Conservation (phyloP, 108 stramenopile species). For the Skeletonema potamos region DNA sequence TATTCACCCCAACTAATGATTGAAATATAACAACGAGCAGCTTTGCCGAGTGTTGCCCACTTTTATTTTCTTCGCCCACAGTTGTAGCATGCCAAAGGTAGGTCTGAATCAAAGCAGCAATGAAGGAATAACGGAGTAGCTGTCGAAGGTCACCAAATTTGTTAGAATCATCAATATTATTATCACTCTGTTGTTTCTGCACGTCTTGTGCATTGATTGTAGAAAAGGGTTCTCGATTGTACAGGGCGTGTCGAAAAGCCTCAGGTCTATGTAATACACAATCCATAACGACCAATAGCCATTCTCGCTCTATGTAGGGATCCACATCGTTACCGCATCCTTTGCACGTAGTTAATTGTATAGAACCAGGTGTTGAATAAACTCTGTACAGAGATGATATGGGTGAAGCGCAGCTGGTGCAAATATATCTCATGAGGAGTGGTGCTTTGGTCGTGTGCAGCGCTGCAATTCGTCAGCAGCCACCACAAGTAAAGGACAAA, state of each 20-base stretch:
- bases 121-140: not conserved
- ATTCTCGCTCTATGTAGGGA: slow-evolving; percentile 74
- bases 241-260: slow-evolving; percentile 68
- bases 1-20: not conserved
- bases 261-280: slow-evolving; percentile 55
- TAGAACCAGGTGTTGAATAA: slow-evolving; percentile 36
- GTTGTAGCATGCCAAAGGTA: slow-evolving; percentile 8
- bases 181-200: not conserved
- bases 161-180: not conserved
- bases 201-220: not conserved
- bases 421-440: slow-evolving; percentile 6
- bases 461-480: not conserved
- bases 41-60: not conserved
- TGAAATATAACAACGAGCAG: not conserved
- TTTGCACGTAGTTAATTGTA: slow-evolving; percentile 27
- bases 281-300: slow-evolving; percentile 60
- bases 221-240: slow-evolving; percentile 35
- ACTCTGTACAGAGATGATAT: slow-evolving; percentile 30
- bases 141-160: not conserved
- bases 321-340: slow-evolving; percentile 46
- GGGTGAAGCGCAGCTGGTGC: slow-evolving; percentile 32
- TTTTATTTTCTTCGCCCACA: not conserved
- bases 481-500: too few species aligned
- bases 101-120: not conserved
- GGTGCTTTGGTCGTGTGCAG: not conserved